Evolutionary conservation across 2,329 filamentous ascomycete species (phyloP).

Genomic region (Penicillium sp.): DNA sequence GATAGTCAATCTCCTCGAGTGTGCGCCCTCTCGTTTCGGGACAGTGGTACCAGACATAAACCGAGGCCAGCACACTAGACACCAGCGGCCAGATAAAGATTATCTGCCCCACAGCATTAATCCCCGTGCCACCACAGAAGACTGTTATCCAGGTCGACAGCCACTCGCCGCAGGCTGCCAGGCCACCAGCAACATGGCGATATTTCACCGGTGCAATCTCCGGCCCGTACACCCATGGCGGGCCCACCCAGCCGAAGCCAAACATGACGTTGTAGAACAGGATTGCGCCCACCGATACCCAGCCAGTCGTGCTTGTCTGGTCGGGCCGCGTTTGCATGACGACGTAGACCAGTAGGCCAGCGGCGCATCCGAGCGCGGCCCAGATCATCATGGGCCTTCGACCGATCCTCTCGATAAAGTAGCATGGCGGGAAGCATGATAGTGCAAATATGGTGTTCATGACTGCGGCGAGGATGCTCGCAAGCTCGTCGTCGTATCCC

Average conservation of each 20-base stretch:
- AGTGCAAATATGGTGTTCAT: neutral
- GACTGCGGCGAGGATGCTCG: neutral
- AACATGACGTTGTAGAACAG: slow-evolving; percentile 22
- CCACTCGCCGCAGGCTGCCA: neutral
- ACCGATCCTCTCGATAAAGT: neutral
- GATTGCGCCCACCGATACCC: slow-evolving; percentile 19
- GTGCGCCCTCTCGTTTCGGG: slow-evolving; percentile 22
- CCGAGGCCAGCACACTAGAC: neutral
- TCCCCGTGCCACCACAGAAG: neutral
- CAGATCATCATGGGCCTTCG: neutral
- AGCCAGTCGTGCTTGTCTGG: slow-evolving; percentile 19
- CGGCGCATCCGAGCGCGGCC: slow-evolving; percentile 19
- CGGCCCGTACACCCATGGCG: slow-evolving; percentile 15
- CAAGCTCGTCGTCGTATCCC: slow-evolving; percentile 30
- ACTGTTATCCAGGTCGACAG: neutral
- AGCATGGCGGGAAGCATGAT: slow-evolving; percentile 1
- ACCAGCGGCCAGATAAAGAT: slow-evolving; percentile 1
- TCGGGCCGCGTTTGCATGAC: slow-evolving; percentile 13
- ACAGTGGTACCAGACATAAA: slow-evolving; percentile 12
- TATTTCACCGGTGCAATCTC: slow-evolving; percentile 21
- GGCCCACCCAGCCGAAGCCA: slow-evolving; percentile 24
- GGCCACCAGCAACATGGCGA: slow-evolving; percentile 11
- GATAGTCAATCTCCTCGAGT: slow-evolving; percentile 20
- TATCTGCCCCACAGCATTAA: neutral
- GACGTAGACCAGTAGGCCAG: slow-evolving; percentile 23